Evolutionary conservation across 2,329 filamentous ascomycete species (phyloP).

Genomic region (Aspergillus fischeri): DNA sequence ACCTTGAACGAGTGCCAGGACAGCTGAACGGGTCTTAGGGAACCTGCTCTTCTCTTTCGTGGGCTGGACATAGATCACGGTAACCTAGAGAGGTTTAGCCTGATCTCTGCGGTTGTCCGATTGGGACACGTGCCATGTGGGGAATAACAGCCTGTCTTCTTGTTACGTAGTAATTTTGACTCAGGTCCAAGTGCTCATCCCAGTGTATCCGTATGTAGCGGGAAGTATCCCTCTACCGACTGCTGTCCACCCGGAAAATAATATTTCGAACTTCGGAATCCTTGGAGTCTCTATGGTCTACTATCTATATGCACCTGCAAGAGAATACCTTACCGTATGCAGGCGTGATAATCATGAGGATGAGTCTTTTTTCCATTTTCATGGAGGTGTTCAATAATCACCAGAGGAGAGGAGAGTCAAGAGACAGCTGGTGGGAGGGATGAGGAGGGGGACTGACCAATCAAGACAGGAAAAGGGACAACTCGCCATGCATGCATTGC

Average conservation of each 20-base stretch:
- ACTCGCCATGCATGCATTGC: constrained; percentile 34
- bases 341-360: neutral
- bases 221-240: too few relatives aligned
- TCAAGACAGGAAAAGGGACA: constrained; percentile 16
- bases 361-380: neutral
- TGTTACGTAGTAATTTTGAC: too few relatives aligned
- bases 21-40: neutral
- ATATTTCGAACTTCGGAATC: neutral
- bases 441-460: constrained; percentile 25
- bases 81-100: neutral
- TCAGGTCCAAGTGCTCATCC: too few relatives aligned
- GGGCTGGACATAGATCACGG: too few relatives aligned
- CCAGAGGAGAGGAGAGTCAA: neutral
- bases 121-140: neutral
- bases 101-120: neutral
- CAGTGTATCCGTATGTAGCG: too few relatives aligned
- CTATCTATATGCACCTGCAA: neutral
- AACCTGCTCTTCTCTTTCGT: too few relatives aligned
- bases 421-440: constrained; percentile 16
- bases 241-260: neutral
- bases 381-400: neutral
- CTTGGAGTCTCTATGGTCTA: neutral
- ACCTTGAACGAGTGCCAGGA: neutral
- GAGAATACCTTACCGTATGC: neutral
- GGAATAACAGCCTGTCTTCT: neutral